Evolutionary conservation across 805 yeast species (phyloP).

Genomic region (Zygotorulaspora chibaensis): DNA sequence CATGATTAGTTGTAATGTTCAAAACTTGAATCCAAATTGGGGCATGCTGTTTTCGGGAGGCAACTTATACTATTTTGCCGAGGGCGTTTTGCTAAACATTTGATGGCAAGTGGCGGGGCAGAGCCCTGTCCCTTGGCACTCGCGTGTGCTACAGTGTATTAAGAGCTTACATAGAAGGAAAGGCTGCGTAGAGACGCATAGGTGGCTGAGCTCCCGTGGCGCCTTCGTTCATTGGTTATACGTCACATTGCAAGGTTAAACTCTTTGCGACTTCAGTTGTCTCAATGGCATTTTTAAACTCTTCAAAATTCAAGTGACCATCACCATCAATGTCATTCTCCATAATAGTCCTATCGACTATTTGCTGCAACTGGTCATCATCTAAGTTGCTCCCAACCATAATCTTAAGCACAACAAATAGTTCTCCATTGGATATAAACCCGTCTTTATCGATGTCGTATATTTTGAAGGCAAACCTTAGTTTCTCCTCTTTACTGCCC

Average conservation of each 20-base stretch:
- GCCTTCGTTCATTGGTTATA: conserved; percentile 12
- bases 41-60: too few species aligned
- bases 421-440: conserved; percentile 88
- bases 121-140: too few species aligned
- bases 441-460: conserved; percentile 97
- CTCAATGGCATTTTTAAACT: conserved; percentile 65
- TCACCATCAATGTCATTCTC: conserved; percentile 89
- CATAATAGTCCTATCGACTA: conserved; percentile 94
- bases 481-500: conserved; percentile 74
- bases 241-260: conserved; percentile 46
- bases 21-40: too few species aligned
- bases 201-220: background rate
- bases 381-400: conserved; percentile 94
- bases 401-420: conserved; percentile 85
- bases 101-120: too few species aligned
- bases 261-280: conserved; percentile 55
- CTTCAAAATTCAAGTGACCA: conserved; percentile 79
- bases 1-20: too few species aligned
- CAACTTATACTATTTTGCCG: too few species aligned
- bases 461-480: conserved; percentile 84
- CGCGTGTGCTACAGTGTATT: background rate
- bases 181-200: too few species aligned
- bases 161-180: background rate
- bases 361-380: conserved; percentile 86
- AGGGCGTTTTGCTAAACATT: too few species aligned